A percentile compares a stretch with the other conserved stretches of the same genome.
Evolutionary conservation across 352 stramenopile species (phyloP).

Genomic region (Globisporangium barbulae): DNA sequence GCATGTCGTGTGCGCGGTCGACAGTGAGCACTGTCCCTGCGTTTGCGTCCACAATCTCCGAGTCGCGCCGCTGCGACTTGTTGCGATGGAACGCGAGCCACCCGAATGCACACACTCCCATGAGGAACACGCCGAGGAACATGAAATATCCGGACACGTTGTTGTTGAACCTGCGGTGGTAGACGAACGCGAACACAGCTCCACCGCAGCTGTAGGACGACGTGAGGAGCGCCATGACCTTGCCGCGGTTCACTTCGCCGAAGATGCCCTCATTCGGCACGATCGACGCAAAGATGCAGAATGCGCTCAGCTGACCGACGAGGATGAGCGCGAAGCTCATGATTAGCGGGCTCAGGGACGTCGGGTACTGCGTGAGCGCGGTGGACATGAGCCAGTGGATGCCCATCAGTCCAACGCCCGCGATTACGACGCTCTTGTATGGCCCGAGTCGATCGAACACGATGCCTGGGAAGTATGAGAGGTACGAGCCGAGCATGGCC

Average conservation of each 20-base stretch:
- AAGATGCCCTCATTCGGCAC: conserved; percentile 80
- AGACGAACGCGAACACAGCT: conserved; percentile 72
- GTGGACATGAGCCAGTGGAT: conserved; percentile 44
- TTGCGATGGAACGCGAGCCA: conserved; percentile 47
- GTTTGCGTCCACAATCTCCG: conserved; percentile 39
- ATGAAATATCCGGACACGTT: conserved; percentile 71
- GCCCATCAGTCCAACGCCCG: conserved; percentile 33
- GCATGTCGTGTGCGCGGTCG: conserved; percentile 19
- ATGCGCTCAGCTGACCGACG: conserved; percentile 66
- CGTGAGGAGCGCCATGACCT: conserved; percentile 68
- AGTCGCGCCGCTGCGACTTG: conserved; percentile 31
- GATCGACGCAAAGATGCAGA: conserved; percentile 74
- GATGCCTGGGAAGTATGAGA: conserved; percentile 68
- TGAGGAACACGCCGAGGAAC: conserved; percentile 61
- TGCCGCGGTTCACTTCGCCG: conserved; percentile 60
- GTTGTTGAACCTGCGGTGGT: conserved; percentile 53
- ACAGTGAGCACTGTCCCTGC: conserved; percentile 23
- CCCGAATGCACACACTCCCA: conserved; percentile 41
- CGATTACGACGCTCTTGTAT: conserved; percentile 53
- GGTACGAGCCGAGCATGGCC: conserved; percentile 73
- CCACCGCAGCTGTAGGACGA: conserved; percentile 78
- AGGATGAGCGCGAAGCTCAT: conserved; percentile 54
- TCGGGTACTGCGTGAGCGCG: conserved; percentile 36
- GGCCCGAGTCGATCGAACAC: conserved; percentile 68
- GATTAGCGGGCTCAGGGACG: conserved; percentile 37